Base-by-base conservation (phyloP, 2,329 filamentous ascomycete species). In the Fusarium hainanense region DNA sequence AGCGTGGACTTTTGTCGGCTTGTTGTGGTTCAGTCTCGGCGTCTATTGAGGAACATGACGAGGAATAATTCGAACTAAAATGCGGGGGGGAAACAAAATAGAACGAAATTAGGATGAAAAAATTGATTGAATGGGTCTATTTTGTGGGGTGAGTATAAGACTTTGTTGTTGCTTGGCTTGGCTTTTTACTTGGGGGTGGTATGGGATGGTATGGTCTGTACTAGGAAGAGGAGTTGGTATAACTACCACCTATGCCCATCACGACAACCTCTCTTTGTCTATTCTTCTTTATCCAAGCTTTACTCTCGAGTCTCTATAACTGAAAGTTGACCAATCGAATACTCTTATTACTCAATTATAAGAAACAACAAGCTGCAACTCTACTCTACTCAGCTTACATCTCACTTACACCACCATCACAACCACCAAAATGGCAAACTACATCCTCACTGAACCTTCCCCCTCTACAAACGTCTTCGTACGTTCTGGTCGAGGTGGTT, bases 401-500 rank as follows among this genome's bases (percentile, higher is more conserved):
- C 57, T 65, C 52, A 69, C 55, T 66, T 61, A 49, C 51, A 63
- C 23, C 44, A 51, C 51, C 32, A 42, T n/a, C 58, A 61, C 44
- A 21, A n/a, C 42, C 47, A 47, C 18, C 63, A 75, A 54, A 58
- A 79, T 78, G 76, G 58, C 76, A 66, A 76, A 70, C 68, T 79
- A 78, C 75, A 68, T 76, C 69, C 69, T 78, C 73, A 77, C 77
- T 60, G 77, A 78, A 59, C 67, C 77, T 23, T 66, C 77, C 10
- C 77, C 77, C 63, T 76, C 75, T 32, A 75, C 77, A 47, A 76
- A 72, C 63, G 60, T 65, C 63, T 78, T 74, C 82, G 80, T 82
- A 54, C 84, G 87, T 80, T 82, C 84, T 9, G 86, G 86, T 69
- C 85, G 86, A 55, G 86, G 86, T 69, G 86, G 86, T 61, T 84